Base-by-base conservation (phyloP, 1,284 basidiomycete species). In the Hortiboletus rubellus region DNA sequence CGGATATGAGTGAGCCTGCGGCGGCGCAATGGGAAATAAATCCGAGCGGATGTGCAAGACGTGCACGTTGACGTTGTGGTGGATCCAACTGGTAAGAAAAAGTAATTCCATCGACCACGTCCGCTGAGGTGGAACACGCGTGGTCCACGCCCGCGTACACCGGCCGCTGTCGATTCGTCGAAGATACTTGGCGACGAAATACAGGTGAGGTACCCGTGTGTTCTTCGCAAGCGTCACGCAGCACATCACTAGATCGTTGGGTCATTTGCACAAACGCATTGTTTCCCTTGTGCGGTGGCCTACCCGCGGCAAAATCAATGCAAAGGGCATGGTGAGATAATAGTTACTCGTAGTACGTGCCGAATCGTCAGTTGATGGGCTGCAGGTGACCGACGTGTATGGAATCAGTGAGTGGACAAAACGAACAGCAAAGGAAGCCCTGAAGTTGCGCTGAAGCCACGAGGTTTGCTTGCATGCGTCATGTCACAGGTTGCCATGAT, bases 131-230 rank as follows among this genome's bases (percentile, higher is more conserved):
- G 87, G 86, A 17, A 86, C 82, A 3, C 72, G 90, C 58, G 82
- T 89, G 81, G 76, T 88, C 17, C 87, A 88, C 62, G 27, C 89
- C 7, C 76, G 77, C 42, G 89, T 94, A 8, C 27, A 27, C 27
- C 0, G 27, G 91, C 79, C 89, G 2, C 91, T 90, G 8, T 81
- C 83, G 41, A 91, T 86, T 91, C 91, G 8, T 81, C 83, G 41
- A 91, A 86, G 77, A 94, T 94, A 66, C 93, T 94, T 67, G 79
- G 82, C 3, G 87, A 94, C 70, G 91, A 94, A 73, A 92, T 94
- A 66, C 82, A 77, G 73, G 89, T 88, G 56, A 53, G 77, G 27
- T 66, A 30, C 46, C 36, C 10, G 41, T 46, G 47, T 12, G 24
- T 7, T 18, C 15, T 34, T 45, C 17, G 34, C 46, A 37, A 22